Evolutionary conservation across 192 early-diverging fungal genomes (phyloP).

Genomic region (Podila minutissima): DNA sequence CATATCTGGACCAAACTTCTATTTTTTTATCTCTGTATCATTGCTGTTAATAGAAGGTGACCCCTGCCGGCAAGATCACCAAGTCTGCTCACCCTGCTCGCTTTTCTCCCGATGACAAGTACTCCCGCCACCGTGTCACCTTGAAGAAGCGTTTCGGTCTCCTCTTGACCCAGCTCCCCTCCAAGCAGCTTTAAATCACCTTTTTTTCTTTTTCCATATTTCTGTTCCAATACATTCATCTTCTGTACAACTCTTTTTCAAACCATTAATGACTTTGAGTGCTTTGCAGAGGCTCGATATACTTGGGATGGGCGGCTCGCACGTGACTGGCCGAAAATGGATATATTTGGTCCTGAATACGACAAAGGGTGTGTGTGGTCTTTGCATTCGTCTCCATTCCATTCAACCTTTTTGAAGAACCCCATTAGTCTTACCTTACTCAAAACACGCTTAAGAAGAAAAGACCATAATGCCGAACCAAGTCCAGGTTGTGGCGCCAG

Average conservation of each 20-base stretch:
- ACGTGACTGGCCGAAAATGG: no score
- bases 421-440: not conserved
- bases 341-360: no score
- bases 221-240: not conserved
- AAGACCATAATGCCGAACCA: slow-evolving; percentile 21
- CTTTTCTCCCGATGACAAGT: slow-evolving; percentile 99
- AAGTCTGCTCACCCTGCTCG: slow-evolving; percentile 99
- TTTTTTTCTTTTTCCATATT: not conserved
- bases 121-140: slow-evolving; percentile 95
- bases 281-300: no score
- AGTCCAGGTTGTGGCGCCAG: slow-evolving; percentile 26
- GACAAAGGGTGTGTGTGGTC: no score
- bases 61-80: slow-evolving; percentile 80
- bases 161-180: slow-evolving; percentile 74
- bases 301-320: no score
- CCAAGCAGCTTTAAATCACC: slow-evolving; percentile 40
- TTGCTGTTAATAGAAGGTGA: slow-evolving; percentile 74
- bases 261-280: no score
- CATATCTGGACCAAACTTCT: no score
- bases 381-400: not conserved
- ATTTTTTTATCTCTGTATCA: not conserved
- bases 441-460: not conserved
- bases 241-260: slow-evolving; percentile 1
- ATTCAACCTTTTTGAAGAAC: not conserved
- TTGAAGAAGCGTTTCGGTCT: slow-evolving; percentile 95